Evolutionary conservation across 202 grass and related monocot genomes (phyloP).

Genomic region (Cymbopogon flexuosus): DNA sequence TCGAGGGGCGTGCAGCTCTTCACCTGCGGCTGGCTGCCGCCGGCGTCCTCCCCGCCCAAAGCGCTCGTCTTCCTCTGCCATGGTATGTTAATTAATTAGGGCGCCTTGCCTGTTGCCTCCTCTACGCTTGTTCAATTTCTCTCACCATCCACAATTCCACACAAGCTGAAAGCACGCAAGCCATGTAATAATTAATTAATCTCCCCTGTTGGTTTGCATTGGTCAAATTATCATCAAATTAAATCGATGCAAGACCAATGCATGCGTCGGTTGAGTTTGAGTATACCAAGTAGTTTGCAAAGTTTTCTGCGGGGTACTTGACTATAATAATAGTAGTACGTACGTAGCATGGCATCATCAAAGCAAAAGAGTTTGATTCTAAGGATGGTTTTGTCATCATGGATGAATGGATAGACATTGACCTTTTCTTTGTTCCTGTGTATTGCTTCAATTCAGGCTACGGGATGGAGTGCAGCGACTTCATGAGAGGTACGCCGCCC

Average conservation of each 20-base stretch:
- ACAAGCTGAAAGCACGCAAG: no score
- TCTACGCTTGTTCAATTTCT: neutral
- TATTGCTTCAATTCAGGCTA: slow-evolving; percentile 42
- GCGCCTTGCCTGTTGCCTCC: neutral
- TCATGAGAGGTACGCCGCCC: slow-evolving; percentile 60
- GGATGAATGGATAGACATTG: neutral
- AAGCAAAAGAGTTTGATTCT: neutral
- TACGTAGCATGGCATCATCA: neutral
- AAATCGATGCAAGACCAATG: no score
- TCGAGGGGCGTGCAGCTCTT: slow-evolving; percentile 69
- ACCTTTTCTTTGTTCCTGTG: neutral
- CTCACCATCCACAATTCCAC: neutral
- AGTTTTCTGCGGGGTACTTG: no score
- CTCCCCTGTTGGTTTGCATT: neutral
- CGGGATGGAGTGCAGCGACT: slow-evolving; percentile 88
- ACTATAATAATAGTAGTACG: no score
- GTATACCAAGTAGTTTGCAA: no score
- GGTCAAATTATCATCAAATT: neutral
- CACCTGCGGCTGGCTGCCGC: slow-evolving; percentile 80
- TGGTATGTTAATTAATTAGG: neutral
- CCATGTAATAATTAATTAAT: no score
- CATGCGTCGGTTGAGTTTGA: no score
- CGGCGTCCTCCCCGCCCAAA: slow-evolving; percentile 51
- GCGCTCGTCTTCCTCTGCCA: slow-evolving; percentile 97
- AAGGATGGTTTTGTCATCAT: neutral